Conservation (phyloP, 2,329 filamentous ascomycete genomes). For the Aspergillus novofumigatus region DNA sequence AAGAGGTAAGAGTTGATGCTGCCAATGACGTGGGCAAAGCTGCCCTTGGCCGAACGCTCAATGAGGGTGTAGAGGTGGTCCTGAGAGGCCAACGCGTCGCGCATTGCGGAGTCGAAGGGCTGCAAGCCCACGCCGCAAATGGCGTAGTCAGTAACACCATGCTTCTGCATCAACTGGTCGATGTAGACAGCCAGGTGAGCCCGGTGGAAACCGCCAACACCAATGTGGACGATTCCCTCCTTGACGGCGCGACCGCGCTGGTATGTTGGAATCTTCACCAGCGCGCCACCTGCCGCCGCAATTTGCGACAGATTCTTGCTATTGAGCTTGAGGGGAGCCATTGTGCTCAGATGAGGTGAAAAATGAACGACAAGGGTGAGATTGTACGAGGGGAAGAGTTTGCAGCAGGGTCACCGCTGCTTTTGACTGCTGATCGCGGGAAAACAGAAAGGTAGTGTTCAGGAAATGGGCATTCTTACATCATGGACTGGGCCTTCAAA, state of each 20-base stretch:
- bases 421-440: too few species aligned
- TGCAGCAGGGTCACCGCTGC: too few species aligned
- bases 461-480: too few species aligned
- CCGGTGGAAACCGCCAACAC: constrained; percentile 54
- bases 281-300: constrained; percentile 18
- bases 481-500: too few species aligned
- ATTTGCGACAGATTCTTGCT: constrained; percentile 39
- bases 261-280: constrained; percentile 43
- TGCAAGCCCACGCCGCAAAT: constrained; percentile 52
- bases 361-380: background rate
- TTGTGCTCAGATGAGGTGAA: constrained; percentile 12
- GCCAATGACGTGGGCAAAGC: constrained; percentile 46
- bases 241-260: constrained; percentile 43
- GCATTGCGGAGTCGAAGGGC: constrained; percentile 50
- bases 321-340: constrained; percentile 38
- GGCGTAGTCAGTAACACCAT: constrained; percentile 44
- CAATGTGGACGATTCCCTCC: constrained; percentile 53
- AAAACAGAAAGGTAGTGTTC: too few species aligned
- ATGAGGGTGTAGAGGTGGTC: constrained; percentile 53
- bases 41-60: constrained; percentile 52
- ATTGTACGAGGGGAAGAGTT: too few species aligned
- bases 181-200: constrained; percentile 53
- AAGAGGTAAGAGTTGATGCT: constrained; percentile 53
- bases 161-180: constrained; percentile 46
- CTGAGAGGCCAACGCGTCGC: constrained; percentile 46